A percentile compares a stretch with the other conserved stretches of the same genome.
Conservation (phyloP, 2,329 filamentous ascomycete species). For the Blastomyces emzantsi region DNA sequence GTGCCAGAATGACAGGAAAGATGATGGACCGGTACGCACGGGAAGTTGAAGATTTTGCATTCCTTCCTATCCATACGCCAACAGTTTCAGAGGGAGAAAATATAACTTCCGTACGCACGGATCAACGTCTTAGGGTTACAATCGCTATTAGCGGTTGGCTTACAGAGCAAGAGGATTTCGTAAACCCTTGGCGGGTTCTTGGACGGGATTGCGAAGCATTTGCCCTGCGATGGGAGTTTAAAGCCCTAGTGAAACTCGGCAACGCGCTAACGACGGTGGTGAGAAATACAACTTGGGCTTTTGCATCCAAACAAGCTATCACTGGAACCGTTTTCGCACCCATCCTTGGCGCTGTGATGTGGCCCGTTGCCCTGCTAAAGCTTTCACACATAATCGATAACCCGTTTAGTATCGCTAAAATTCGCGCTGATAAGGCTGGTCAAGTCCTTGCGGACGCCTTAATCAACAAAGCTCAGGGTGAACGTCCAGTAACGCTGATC, state of each 20-base stretch:
- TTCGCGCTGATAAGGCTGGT: constrained; percentile 71
- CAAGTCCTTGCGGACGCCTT: constrained; percentile 71
- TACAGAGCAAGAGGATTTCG: constrained; percentile 60
- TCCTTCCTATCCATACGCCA: constrained; percentile 57
- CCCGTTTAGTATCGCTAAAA: constrained; percentile 68
- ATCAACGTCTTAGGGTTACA: constrained; percentile 67
- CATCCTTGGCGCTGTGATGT: constrained; percentile 55
- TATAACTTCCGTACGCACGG: constrained; percentile 37
- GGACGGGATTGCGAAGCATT: constrained; percentile 69
- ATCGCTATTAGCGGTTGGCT: constrained; percentile 80
- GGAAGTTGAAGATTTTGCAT: constrained; percentile 82
- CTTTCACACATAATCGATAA: constrained; percentile 66
- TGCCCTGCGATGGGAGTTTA: constrained; percentile 72
- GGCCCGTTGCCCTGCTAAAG: constrained; percentile 59
- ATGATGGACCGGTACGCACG: constrained; percentile 82
- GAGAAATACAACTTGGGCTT: constrained; percentile 68
- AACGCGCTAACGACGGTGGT: constrained; percentile 67
- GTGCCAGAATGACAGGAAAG: constrained; percentile 68
- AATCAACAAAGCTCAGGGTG: constrained; percentile 72
- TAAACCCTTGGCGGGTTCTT: constrained; percentile 68
- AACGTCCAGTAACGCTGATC: constrained; percentile 68
- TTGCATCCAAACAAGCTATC: constrained; percentile 66
- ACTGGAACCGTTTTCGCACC: constrained; percentile 61
- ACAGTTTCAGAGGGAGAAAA: constrained; percentile 24
- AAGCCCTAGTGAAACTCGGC: constrained; percentile 67